Evolutionary conservation across 2,329 filamentous ascomycete genomes (phyloP).

Genomic region (Aureobasidium melanogenum): DNA sequence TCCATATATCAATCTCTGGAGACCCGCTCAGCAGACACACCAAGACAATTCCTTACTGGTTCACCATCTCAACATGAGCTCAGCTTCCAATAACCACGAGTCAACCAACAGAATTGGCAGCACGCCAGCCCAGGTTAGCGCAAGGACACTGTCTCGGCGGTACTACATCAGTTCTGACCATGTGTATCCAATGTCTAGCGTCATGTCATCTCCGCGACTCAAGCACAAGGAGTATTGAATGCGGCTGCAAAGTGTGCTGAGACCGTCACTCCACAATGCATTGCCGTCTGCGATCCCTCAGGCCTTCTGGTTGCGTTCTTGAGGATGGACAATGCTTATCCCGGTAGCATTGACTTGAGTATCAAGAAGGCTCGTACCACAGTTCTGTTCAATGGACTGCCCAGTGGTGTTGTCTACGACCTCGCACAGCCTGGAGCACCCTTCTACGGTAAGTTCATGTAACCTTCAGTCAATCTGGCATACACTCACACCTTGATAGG

Average conservation of each 20-base stretch:
- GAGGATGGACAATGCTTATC: constrained; percentile 24
- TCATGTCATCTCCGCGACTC: constrained; percentile 20
- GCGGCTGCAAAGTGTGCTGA: constrained; percentile 15
- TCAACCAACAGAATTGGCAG: constrained; percentile 9
- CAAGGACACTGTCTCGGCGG: background rate
- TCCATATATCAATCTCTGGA: background rate
- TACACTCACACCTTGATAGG: constrained; percentile 5
- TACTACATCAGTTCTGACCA: background rate
- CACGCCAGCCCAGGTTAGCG: constrained; percentile 4
- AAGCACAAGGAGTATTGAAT: constrained; percentile 20
- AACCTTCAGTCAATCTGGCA: background rate
- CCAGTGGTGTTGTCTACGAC: constrained; percentile 19
- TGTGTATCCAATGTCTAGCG: constrained; percentile 12
- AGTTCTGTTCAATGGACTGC: constrained; percentile 22
- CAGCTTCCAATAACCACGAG: background rate
- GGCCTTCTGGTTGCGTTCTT: constrained; percentile 22
- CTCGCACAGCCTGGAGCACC: constrained; percentile 18
- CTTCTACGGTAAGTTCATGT: constrained; percentile 2
- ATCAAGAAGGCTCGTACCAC: constrained; percentile 24
- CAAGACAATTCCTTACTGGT: background rate
- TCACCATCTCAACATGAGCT: background rate
- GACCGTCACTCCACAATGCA: constrained; percentile 18
- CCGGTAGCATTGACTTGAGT: constrained; percentile 20
- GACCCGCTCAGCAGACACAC: background rate
- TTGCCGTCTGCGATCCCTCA: constrained; percentile 22